These are phyloP conservation scores for Trypanosoma grayi DNA, from an alignment of 208 protist species.

Conservation along the genomic window DNA sequence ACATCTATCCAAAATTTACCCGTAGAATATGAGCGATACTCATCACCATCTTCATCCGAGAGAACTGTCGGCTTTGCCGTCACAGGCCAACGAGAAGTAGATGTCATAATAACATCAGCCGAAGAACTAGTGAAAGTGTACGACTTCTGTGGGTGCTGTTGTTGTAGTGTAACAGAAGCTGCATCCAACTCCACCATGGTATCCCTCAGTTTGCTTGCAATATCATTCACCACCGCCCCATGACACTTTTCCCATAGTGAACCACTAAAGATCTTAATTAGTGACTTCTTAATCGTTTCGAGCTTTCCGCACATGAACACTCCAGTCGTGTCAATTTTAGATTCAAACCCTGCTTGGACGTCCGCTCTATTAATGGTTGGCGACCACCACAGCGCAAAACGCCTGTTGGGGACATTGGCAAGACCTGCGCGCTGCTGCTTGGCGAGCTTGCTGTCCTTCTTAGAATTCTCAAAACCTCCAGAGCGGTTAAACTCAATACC, in stretches of 20 bases:
- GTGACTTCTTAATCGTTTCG: constrained; percentile 99
- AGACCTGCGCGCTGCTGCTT: constrained; percentile 99
- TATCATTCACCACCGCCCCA: constrained; percentile 98
- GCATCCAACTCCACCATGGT: constrained; percentile 99
- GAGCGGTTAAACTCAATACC: constrained; percentile 99
- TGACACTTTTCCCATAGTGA: constrained; percentile 99
- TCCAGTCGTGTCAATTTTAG: constrained; percentile 99
- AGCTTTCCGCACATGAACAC: constrained; percentile 99
- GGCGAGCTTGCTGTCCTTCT: constrained; percentile 99
- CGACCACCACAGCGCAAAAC: constrained; percentile 99
- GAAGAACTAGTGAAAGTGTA: constrained; percentile 92
- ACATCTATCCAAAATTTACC: constrained; percentile 99
- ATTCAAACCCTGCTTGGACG: constrained; percentile 99
- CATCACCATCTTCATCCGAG: constrained; percentile 77
- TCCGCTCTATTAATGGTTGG: constrained; percentile 99
- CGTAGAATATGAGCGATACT: constrained; percentile 70
- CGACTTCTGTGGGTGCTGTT: constrained; percentile 94
- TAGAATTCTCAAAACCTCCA: constrained; percentile 98
- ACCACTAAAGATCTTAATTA: constrained; percentile 99
- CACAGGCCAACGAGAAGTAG: constrained; percentile 97
- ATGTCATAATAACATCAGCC: constrained; percentile 96
- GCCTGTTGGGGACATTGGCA: constrained; percentile 99
- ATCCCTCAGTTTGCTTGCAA: constrained; percentile 97
- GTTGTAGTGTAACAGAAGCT: constrained; percentile 97
- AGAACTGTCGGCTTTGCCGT: constrained; percentile 86